Percentiles rank a stretch among this genome's conserved stretches.
These are phyloP conservation scores for Candida dubliniensis DNA, from an alignment of 1,139 yeast species.

Conservation along the genomic window DNA sequence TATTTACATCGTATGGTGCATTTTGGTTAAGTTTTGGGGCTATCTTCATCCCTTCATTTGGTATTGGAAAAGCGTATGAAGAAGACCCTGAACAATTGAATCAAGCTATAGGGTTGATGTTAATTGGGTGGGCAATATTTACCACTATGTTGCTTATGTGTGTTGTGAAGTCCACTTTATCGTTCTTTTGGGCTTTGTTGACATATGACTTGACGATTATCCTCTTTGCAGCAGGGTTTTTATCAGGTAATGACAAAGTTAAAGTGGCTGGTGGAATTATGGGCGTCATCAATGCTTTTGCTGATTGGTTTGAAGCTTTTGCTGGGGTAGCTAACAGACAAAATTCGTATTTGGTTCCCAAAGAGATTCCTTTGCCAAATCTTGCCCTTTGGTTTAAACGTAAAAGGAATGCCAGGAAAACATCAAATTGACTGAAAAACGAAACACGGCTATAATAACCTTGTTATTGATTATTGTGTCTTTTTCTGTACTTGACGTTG, in stretches of 20 bases:
- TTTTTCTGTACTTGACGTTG: not conserved
- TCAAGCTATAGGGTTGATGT: slow-evolving; percentile 57
- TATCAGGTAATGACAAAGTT: slow-evolving; percentile 42
- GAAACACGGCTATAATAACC: not conserved
- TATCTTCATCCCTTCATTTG: slow-evolving; percentile 55
- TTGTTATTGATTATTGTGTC: too few species aligned
- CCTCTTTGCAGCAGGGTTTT: slow-evolving; percentile 55
- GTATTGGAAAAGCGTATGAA: slow-evolving; percentile 50
- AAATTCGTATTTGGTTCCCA: slow-evolving; percentile 30
- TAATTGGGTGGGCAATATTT: slow-evolving; percentile 64
- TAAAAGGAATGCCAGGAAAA: not conserved
- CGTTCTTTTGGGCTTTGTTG: slow-evolving; percentile 54
- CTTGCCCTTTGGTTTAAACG: slow-evolving; percentile 1
- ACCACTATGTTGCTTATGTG: slow-evolving; percentile 56
- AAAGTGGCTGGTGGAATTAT: slow-evolving; percentile 70
- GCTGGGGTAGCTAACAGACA: slow-evolving; percentile 30
- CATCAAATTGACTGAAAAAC: not conserved
- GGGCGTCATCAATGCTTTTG: slow-evolving; percentile 56
- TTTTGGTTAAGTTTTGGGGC: slow-evolving; percentile 72
- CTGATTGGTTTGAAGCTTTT: slow-evolving; percentile 57
- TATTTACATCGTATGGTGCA: slow-evolving; percentile 69
- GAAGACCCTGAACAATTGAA: slow-evolving; percentile 41
- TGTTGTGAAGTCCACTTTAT: slow-evolving; percentile 64
- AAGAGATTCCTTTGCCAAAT: slow-evolving; percentile 18
- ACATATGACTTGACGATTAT: slow-evolving; percentile 55